phyloP scores from a whole-genome alignment of 2,329 filamentous ascomycete genomes.

The Fusarium goolgardi region DNA sequence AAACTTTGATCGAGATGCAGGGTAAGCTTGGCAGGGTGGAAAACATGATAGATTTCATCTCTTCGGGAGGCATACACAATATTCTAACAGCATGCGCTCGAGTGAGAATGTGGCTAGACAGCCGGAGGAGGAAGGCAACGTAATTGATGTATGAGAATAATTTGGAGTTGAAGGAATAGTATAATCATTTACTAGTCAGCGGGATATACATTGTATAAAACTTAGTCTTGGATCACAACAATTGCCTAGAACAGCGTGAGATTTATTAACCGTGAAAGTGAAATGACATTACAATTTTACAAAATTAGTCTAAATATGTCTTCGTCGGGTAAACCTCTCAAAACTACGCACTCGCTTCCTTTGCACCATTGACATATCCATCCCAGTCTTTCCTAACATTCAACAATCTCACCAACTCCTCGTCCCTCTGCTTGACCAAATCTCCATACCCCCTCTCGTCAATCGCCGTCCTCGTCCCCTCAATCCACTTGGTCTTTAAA shows the following conservation, averaged over 20 bases:
- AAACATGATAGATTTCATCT: too few species aligned
- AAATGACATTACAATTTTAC: neutral
- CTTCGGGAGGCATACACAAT: too few species aligned
- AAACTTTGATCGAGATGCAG: neutral
- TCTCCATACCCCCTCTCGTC: neutral
- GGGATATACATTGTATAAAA: too few species aligned
- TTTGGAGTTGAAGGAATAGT: neutral
- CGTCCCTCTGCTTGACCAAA: constrained; percentile 20
- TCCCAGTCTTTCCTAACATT: constrained; percentile 30
- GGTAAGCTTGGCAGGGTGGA: neutral
- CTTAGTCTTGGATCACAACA: too few species aligned
- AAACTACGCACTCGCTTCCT: neutral
- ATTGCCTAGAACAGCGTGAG: too few species aligned
- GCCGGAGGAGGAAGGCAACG: too few species aligned
- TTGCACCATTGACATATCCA: neutral
- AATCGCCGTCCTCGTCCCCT: constrained; percentile 1
- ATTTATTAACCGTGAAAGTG: too few species aligned
- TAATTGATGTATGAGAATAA: too few species aligned
- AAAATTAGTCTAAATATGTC: neutral
- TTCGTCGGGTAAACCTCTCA: rapidly evolving
- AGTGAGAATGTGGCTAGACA: too few species aligned
- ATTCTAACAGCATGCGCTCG: too few species aligned
- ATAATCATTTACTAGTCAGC: too few species aligned
- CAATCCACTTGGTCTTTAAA: constrained; percentile 20
- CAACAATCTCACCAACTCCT: constrained; percentile 23